Evolutionary conservation across 495 filamentous ascomycete species (phyloP).

Genomic region (Podospora fimiseda): DNA sequence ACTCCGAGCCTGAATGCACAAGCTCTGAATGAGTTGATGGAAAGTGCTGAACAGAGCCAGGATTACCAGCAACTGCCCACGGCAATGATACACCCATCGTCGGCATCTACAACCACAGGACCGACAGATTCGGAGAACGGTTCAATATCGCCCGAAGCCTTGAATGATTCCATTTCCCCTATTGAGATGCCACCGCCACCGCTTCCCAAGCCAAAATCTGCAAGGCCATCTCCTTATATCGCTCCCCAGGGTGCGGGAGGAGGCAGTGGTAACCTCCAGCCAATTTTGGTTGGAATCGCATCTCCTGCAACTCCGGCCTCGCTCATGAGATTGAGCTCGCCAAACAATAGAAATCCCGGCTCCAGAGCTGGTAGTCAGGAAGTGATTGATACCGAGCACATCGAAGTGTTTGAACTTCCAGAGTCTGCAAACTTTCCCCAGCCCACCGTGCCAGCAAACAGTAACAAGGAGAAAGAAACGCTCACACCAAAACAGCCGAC

Average conservation of each 20-base stretch:
- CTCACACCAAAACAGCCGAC: slow-evolving; percentile 30
- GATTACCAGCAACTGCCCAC: slow-evolving; percentile 14
- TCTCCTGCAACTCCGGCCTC: slow-evolving; percentile 76
- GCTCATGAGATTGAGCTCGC: slow-evolving; percentile 60
- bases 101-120: slow-evolving; percentile 30
- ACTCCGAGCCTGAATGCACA: slow-evolving; percentile 52
- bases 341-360: slow-evolving; percentile 31
- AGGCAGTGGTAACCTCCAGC: slow-evolving; percentile 12
- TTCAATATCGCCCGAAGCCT: slow-evolving; percentile 49
- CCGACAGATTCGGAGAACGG: slow-evolving; percentile 43
- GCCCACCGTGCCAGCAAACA: slow-evolving; percentile 40
- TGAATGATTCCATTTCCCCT: slow-evolving; percentile 24
- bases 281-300: slow-evolving; percentile 27
- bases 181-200: slow-evolving; percentile 54
- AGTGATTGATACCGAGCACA: slow-evolving; percentile 48
- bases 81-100: slow-evolving; percentile 25
- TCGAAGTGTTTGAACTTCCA: slow-evolving; percentile 61
- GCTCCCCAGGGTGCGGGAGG: slow-evolving; percentile 30
- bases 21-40: slow-evolving; percentile 46
- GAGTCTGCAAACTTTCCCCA: slow-evolving; percentile 51
- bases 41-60: slow-evolving; percentile 24
- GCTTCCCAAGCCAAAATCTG: slow-evolving; percentile 43
- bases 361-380: slow-evolving; percentile 29
- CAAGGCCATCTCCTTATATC: slow-evolving; percentile 44
- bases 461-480: slow-evolving; percentile 23